Conservation (phyloP, 208 protist species). For the Leishmania amazonensis region DNA sequence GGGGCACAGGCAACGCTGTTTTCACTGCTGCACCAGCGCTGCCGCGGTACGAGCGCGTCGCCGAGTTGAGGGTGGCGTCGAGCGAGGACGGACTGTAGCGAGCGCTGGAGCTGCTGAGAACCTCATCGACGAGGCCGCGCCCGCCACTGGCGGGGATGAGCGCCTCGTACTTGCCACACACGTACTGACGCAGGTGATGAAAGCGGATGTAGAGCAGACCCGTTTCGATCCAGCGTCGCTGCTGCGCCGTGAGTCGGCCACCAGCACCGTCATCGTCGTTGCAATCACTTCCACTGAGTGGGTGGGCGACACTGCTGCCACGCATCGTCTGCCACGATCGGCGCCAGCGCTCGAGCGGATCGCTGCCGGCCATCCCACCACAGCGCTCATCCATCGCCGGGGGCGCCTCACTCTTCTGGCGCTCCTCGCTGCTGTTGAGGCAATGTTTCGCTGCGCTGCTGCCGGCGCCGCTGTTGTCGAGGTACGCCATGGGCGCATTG, state of each 20-base stretch:
- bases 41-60: slow-evolving; percentile 6
- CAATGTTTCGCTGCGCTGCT: not conserved
- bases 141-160: slow-evolving; percentile 1
- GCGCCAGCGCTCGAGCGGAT: not conserved
- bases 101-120: not conserved
- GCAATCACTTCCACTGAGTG: not conserved
- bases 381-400: slow-evolving; percentile 3
- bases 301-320: not conserved
- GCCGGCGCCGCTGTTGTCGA: slow-evolving; percentile 15
- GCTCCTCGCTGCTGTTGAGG: slow-evolving; percentile 1
- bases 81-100: not conserved
- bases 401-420: slow-evolving; percentile 27
- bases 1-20: slow-evolving; percentile 22
- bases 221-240: slow-evolving; percentile 17
- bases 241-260: slow-evolving; percentile 3
- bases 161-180: slow-evolving; percentile 18
- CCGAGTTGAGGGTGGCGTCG: slow-evolving; percentile 14
- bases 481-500: slow-evolving; percentile 67
- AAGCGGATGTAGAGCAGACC: slow-evolving; percentile 31
- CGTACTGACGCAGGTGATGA: slow-evolving; percentile 20
- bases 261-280: not conserved
- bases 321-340: not conserved
- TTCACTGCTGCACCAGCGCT: not conserved
- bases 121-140: not conserved
- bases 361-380: not conserved